These are phyloP conservation scores for Leonotis leonurus DNA, from an alignment of 257 asterid species.

Conservation along the genomic window DNA sequence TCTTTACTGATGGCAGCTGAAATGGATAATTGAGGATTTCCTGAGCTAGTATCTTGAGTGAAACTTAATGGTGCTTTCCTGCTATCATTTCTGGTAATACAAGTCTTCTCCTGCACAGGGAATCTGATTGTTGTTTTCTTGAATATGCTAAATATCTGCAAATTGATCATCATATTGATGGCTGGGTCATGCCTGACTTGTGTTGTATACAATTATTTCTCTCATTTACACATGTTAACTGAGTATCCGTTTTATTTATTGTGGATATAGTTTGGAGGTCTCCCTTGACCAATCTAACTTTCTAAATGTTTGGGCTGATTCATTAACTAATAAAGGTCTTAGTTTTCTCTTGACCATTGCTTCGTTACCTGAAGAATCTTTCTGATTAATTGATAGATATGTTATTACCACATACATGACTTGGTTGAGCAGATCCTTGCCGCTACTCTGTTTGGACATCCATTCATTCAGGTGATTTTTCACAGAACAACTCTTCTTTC, in stretches of 20 bases:
- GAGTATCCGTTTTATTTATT: background rate
- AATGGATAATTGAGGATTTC: conserved; percentile 74
- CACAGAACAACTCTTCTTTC: conserved; percentile 18
- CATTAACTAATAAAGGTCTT: conserved; percentile 28
- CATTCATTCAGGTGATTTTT: conserved; percentile 56
- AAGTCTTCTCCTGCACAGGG: conserved; percentile 52
- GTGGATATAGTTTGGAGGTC: conserved; percentile 13
- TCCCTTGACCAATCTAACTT: conserved; percentile 9
- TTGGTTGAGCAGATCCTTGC: conserved; percentile 78
- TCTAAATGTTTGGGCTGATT: conserved; percentile 23
- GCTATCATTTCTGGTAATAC: conserved; percentile 73
- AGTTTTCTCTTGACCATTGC: conserved; percentile 9
- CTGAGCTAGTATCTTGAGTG: conserved; percentile 83
- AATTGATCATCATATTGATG: conserved; percentile 16
- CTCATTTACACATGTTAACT: conserved; percentile 2
- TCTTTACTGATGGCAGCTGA: conserved; percentile 91
- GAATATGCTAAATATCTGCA: conserved; percentile 4
- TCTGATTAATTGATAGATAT: conserved; percentile 80
- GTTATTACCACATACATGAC: conserved; percentile 60
- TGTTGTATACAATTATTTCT: background rate
- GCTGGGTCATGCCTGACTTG: conserved; percentile 9
- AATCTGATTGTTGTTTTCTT: conserved; percentile 33
- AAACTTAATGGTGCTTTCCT: conserved; percentile 84
- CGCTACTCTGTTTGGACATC: conserved; percentile 46
- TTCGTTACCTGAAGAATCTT: conserved; percentile 52